Percentiles rank a stretch among this genome's conserved stretches.
Conservation (phyloP, 1,139 yeast genomes). For the Saccharomycopsis hybrid region DNA sequence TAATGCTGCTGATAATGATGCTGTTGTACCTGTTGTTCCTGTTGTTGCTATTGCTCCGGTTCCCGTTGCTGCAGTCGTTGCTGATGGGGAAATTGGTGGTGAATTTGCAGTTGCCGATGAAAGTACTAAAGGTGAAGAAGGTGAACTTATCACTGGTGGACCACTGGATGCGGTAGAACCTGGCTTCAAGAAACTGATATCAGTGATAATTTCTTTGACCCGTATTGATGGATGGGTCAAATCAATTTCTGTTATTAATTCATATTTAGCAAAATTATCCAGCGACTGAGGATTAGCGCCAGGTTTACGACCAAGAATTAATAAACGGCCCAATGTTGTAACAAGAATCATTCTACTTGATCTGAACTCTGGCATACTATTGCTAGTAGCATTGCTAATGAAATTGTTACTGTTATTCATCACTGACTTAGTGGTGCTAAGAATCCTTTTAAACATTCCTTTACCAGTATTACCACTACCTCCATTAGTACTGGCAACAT, state of each 20-base stretch:
- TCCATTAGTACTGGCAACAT: conserved; percentile 2
- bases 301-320: conserved; percentile 37
- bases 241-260: conserved; percentile 43
- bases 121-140: no score
- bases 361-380: conserved; percentile 21
- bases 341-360: conserved; percentile 40
- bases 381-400: not conserved
- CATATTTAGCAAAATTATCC: conserved; percentile 30
- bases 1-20: no score
- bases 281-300: conserved; percentile 15
- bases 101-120: no score
- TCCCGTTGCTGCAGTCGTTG: no score
- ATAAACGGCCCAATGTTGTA: conserved; percentile 51
- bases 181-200: conserved; percentile 19
- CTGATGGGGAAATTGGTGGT: no score
- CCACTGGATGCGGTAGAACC: conserved; percentile 25
- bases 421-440: conserved; percentile 9
- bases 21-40: no score
- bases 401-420: not conserved
- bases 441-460: conserved; percentile 21
- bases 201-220: conserved; percentile 47
- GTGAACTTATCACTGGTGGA: no score
- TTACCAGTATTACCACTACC: conserved; percentile 4
- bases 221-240: conserved; percentile 42
- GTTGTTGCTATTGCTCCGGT: not conserved